These are phyloP conservation scores for Paecilomyces niveus DNA, from an alignment of 2,329 filamentous ascomycete species.

Conservation along the genomic window DNA sequence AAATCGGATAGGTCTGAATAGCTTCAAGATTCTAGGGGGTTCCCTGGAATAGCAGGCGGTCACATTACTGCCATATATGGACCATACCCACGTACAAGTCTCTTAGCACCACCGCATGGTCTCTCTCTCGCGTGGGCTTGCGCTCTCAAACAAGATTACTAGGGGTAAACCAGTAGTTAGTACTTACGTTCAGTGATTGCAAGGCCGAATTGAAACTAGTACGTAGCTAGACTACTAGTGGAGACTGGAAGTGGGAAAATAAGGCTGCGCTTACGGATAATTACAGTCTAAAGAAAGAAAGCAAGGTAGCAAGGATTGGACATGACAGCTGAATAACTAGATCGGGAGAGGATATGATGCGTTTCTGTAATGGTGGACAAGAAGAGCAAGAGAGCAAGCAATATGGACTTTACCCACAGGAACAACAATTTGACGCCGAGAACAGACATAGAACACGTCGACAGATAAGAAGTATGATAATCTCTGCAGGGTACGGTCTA, in stretches of 20 bases:
- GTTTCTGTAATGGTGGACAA: background rate
- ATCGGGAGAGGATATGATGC: background rate
- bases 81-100: too few relatives aligned
- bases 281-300: background rate
- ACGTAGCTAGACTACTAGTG: background rate
- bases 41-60: too few relatives aligned
- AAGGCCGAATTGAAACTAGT: too few relatives aligned
- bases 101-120: too few relatives aligned
- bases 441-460: background rate
- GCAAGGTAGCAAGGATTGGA: background rate
- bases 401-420: background rate
- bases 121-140: too few relatives aligned
- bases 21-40: too few relatives aligned
- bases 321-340: background rate
- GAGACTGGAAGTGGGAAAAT: background rate
- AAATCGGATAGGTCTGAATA: too few relatives aligned
- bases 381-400: background rate
- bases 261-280: background rate
- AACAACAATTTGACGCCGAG: background rate
- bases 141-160: too few relatives aligned
- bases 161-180: too few relatives aligned
- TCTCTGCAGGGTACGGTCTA: background rate
- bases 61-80: too few relatives aligned
- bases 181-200: background rate
- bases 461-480: background rate